Percentiles rank a stretch among this genome's conserved stretches.
Evolutionary conservation across 495 filamentous ascomycete genomes (phyloP).

Genomic region (Pyrenopolyporus hunteri): DNA sequence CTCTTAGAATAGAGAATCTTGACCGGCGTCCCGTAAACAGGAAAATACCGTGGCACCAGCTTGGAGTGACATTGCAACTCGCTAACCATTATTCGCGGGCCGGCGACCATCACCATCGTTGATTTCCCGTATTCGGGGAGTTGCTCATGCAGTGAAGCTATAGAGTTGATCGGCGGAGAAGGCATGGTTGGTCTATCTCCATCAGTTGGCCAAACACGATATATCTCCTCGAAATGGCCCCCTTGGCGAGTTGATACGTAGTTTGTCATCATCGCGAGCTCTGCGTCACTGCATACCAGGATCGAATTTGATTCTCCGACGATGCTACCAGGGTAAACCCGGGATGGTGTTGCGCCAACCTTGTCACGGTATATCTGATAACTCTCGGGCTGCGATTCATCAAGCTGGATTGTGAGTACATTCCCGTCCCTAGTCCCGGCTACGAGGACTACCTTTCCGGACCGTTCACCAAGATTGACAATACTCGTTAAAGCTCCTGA

Average conservation of each 20-base stretch:
- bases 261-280: constrained; percentile 35
- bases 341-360: constrained; percentile 27
- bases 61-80: constrained; percentile 54
- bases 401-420: constrained; percentile 44
- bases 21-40: constrained; percentile 55
- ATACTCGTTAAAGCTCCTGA: constrained; percentile 49
- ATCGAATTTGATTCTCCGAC: constrained; percentile 22
- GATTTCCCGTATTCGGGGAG: constrained; percentile 34
- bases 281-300: constrained; percentile 37
- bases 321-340: constrained; percentile 25
- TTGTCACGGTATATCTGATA: constrained; percentile 15
- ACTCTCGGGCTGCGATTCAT: not conserved
- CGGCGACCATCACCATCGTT: constrained; percentile 49
- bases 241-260: not conserved
- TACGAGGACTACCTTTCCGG: constrained; percentile 29
- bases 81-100: constrained; percentile 55
- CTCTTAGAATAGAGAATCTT: constrained; percentile 60
- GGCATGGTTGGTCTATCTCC: constrained; percentile 39
- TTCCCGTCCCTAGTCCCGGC: constrained; percentile 54
- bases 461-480: constrained; percentile 20
- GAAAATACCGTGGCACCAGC: constrained; percentile 59
- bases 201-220: constrained; percentile 51
- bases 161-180: constrained; percentile 41
- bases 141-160: constrained; percentile 38
- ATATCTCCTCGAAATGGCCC: constrained; percentile 30